Evolutionary conservation across 768 basidiomycete species (phyloP).

Genomic region (Amanita molliuscula): DNA sequence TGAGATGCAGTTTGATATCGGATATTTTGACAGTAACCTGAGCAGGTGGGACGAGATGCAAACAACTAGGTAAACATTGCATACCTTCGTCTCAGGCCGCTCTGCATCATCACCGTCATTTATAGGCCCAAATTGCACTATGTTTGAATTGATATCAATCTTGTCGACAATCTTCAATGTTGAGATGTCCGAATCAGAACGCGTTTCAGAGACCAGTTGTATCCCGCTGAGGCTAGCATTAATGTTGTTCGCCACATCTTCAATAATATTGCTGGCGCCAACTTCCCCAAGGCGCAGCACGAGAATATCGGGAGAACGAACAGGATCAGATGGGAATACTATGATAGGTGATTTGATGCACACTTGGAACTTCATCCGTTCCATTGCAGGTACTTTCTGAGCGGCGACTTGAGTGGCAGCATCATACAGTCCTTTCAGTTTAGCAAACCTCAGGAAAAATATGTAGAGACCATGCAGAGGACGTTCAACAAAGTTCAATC

Average conservation of each 20-base stretch:
- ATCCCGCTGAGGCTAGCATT: conserved; percentile 75
- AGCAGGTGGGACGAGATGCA: neutral
- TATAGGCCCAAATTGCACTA: conserved; percentile 51
- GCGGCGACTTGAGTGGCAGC: conserved; percentile 89
- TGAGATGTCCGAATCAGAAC: conserved; percentile 34
- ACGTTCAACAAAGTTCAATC: conserved; percentile 78
- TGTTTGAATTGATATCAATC: conserved; percentile 61
- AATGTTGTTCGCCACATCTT: conserved; percentile 45
- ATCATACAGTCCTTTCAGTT: conserved; percentile 90
- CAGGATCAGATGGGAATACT: conserved; percentile 67
- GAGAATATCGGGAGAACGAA: conserved; percentile 54
- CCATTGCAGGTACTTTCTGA: conserved; percentile 87
- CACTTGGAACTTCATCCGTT: conserved; percentile 88
- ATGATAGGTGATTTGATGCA: conserved; percentile 88
- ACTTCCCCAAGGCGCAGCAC: conserved; percentile 86
- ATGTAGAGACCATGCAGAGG: conserved; percentile 85
- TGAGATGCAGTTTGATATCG: conserved; percentile 75
- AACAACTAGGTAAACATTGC: conserved; percentile 3
- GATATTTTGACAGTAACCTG: conserved; percentile 70
- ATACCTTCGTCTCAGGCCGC: conserved; percentile 70
- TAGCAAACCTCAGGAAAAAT: conserved; percentile 78
- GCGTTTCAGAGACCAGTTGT: conserved; percentile 65
- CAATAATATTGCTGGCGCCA: conserved; percentile 66
- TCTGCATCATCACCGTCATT: conserved; percentile 40
- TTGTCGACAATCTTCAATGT: conserved; percentile 86